phyloP scores from a whole-genome alignment of 2,329 filamentous ascomycete genomes.

The Parastagonospora nodorum region DNA sequence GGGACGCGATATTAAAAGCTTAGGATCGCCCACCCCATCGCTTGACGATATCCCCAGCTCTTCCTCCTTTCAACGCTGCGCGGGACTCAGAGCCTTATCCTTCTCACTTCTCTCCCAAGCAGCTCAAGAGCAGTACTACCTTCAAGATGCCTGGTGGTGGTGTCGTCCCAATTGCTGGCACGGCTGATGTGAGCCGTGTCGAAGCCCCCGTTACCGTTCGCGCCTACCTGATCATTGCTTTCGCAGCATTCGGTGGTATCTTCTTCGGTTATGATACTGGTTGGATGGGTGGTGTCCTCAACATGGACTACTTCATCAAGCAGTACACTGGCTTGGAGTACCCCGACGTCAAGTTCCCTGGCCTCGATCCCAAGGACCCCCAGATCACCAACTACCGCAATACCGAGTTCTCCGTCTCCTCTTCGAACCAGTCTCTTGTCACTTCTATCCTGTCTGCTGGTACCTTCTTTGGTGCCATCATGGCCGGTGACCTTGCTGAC shows the following conservation, averaged over 20 bases:
- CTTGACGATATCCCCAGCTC: constrained; percentile 32
- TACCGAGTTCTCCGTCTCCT: constrained; percentile 30
- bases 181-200: constrained; percentile 60
- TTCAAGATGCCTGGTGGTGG: constrained; percentile 45
- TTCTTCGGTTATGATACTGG: constrained; percentile 78
- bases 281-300: constrained; percentile 72
- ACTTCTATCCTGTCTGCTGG: constrained; percentile 78
- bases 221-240: constrained; percentile 54
- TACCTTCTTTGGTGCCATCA: constrained; percentile 75
- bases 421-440: constrained; percentile 60
- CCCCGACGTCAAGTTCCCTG: constrained; percentile 47
- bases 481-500: constrained; percentile 64
- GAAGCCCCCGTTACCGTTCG: constrained; percentile 56
- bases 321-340: constrained; percentile 42
- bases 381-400: constrained; percentile 64
- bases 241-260: constrained; percentile 61
- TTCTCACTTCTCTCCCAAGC: constrained; percentile 11
- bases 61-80: constrained; percentile 22
- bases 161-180: constrained; percentile 42
- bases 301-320: constrained; percentile 47
- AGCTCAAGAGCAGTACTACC: constrained; percentile 15
- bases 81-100: constrained; percentile 23
- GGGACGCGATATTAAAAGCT: constrained; percentile 38
- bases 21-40: constrained; percentile 21
- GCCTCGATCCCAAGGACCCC: constrained; percentile 62